Conservation (phyloP, 2,329 filamentous ascomycete species). For the Colletotrichum acutatum region DNA sequence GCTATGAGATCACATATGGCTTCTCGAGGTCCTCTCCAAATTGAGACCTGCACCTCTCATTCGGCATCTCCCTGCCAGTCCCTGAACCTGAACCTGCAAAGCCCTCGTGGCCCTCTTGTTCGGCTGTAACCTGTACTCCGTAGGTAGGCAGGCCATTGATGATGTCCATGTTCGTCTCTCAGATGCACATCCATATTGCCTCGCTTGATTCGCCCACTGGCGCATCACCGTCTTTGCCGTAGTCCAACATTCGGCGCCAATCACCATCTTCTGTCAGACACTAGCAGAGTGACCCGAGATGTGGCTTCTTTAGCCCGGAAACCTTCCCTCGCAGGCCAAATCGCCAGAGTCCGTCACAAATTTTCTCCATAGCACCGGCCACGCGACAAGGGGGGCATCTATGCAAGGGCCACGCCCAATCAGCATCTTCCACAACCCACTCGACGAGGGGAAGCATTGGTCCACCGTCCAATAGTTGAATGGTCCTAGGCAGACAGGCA, state of each 20-base stretch:
- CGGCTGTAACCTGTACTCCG: too few species aligned
- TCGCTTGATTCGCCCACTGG: not conserved
- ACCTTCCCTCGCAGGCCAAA: not conserved
- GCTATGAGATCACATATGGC: not conserved
- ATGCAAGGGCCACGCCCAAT: conserved; percentile 31
- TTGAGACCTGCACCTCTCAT: not conserved
- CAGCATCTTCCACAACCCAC: not conserved
- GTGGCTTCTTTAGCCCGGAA: not conserved
- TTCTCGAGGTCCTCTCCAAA: not conserved
- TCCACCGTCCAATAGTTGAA: not conserved
- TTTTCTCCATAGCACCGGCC: conserved; percentile 20
- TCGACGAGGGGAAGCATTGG: conserved; percentile 7
- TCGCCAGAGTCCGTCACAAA: not conserved
- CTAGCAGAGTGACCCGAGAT: not conserved
- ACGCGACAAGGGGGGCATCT: conserved; percentile 15
- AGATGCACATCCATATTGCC: not conserved
- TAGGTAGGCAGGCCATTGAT: not conserved
- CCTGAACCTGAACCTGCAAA: not conserved
- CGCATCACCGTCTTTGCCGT: not conserved
- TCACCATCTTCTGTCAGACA: not conserved
- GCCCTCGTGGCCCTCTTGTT: not conserved
- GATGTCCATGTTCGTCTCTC: not conserved
- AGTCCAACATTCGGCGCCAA: not conserved
- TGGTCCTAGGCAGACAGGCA: not conserved
- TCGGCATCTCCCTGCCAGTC: not conserved